Conservation (phyloP, 176 grass and related monocot species). For the Tillandsia leiboldiana region DNA sequence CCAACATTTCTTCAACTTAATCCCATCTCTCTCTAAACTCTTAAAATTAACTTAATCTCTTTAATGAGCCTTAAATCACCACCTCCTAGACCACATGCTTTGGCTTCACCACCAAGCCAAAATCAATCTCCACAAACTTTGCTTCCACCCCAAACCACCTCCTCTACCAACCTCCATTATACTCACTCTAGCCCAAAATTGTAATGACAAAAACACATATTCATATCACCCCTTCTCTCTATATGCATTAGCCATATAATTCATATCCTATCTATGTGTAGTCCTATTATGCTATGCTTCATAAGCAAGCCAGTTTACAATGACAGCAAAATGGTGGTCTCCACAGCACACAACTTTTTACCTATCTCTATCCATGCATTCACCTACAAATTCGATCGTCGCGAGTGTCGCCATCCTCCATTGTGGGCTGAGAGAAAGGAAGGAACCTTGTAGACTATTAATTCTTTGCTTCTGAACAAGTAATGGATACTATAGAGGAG, state of each 20-base stretch:
- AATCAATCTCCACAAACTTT: constrained; percentile 40
- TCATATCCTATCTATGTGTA: background rate
- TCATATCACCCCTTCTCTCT: constrained; percentile 41
- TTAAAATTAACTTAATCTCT: background rate
- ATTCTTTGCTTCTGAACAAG: background rate
- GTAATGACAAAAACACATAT: constrained; percentile 23
- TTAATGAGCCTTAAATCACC: constrained; percentile 13
- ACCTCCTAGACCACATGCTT: constrained; percentile 30
- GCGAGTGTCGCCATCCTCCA: background rate
- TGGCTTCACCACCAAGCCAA: constrained; percentile 36
- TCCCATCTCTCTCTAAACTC: background rate
- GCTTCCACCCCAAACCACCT: constrained; percentile 72
- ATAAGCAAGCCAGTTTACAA: constrained; percentile 27
- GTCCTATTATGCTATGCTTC: constrained; percentile 16
- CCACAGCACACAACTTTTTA: constrained; percentile 15
- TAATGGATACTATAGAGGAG: constrained; percentile 76
- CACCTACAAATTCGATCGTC: constrained; percentile 4
- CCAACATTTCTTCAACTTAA: background rate
- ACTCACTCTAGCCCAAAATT: background rate
- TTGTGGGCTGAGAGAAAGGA: background rate
- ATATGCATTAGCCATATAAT: constrained; percentile 11
- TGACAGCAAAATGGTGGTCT: constrained; percentile 21
- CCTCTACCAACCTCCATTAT: constrained; percentile 69
- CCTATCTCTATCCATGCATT: constrained; percentile 9
- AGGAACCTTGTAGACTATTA: background rate